Evolutionary conservation across 2,329 filamentous ascomycete genomes (phyloP), one percentile per base, ranked within the genome.

Genomic region (Pyrenochaeta sp.): DNA sequence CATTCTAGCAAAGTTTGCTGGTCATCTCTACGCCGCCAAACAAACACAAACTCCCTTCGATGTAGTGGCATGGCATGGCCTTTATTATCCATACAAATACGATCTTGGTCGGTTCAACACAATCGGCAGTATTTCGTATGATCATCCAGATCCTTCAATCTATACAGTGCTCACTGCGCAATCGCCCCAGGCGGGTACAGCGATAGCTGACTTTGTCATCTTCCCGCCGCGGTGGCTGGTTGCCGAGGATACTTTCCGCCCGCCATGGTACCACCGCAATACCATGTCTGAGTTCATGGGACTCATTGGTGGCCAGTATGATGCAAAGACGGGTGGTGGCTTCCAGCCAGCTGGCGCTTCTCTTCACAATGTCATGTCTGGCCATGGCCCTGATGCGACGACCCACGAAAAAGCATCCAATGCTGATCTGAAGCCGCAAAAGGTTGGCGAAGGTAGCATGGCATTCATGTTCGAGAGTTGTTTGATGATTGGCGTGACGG

Each of bases 291-390:
- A 89, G 67, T 88, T 88, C 72, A 88, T 89, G 86, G 86, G 86
- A 6, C 69, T 88, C 48, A 87, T 89, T 46, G 75, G 77, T 23
- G 86, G 86, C 4, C 79, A 83, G 55, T 88, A 89, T 61, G 86
- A 89, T 60, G 86, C 80, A 66, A 77, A 87, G 77, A 80, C 78
- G 0, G 80, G 79, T 21, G 79, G 79, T 2, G 86, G 85, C 0
- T 88, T 89, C 70, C 81, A 82, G 58, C 85, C 86, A 36, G 86
- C 83, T 0, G 86, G 86, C 14, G 86, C 86, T 1, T 85, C 82
- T 68, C 69, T 89, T 71, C 89, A 92, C 74, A 91, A 91, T 66
- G 85, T 89, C 33, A 91, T 91, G 88, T 87, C 85, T 57, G 88
- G 86, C 0, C 89, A 89, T 69, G 86, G 86, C 1, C 86, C 87